These are phyloP conservation scores for Zarea fungicola DNA, from an alignment of 2,329 filamentous ascomycete genomes.

Conservation along the genomic window DNA sequence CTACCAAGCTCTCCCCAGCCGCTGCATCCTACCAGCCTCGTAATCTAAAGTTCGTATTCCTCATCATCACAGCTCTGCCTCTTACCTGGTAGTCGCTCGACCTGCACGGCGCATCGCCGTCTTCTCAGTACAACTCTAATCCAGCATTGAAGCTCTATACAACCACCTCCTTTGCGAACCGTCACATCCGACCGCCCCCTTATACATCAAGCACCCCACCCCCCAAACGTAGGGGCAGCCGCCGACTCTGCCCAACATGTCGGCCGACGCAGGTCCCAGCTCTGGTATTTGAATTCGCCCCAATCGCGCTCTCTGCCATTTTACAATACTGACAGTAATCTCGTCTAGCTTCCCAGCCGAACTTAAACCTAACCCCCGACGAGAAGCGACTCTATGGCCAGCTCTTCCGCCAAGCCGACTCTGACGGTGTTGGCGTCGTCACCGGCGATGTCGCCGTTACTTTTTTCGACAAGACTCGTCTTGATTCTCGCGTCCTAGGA, in stretches of 20 bases:
- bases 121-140: background rate
- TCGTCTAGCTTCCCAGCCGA: slow-evolving; percentile 46
- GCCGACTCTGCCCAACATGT: slow-evolving; percentile 11
- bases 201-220: background rate
- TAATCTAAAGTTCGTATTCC: slow-evolving; percentile 2
- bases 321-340: background rate
- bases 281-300: slow-evolving; percentile 9
- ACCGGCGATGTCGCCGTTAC: slow-evolving; percentile 94
- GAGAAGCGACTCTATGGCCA: slow-evolving; percentile 93
- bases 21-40: slow-evolving; percentile 2
- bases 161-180: background rate
- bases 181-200: slow-evolving; percentile 5
- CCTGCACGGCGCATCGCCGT: slow-evolving; percentile 11
- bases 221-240: background rate
- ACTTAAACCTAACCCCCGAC: slow-evolving; percentile 80
- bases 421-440: slow-evolving; percentile 85
- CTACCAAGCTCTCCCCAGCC: background rate
- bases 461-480: slow-evolving; percentile 94
- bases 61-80: background rate
- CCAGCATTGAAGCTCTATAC: background rate
- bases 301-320: background rate
- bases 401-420: slow-evolving; percentile 89
- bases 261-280: slow-evolving; percentile 11
- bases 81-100: background rate
- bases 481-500: slow-evolving; percentile 80